phyloP scores from a whole-genome alignment of 2,329 filamentous ascomycete species.

The Sporothrix brasiliensis region DNA sequence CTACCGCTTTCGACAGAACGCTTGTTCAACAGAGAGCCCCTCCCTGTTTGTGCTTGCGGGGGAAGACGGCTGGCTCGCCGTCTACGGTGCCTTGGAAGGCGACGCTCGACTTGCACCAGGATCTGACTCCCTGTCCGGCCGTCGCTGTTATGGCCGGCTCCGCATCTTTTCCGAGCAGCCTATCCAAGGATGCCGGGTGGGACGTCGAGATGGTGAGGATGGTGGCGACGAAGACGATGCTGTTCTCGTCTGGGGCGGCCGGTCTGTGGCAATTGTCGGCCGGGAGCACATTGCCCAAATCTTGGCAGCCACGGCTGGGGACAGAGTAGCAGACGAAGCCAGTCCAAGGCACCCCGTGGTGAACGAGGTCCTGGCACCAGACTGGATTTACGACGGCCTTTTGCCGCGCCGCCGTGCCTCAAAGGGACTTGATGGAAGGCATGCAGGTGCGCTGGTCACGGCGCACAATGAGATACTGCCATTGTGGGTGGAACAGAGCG shows the following conservation, averaged over 20 bases:
- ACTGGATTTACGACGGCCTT: slow-evolving; percentile 77
- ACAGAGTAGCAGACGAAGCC: background rate
- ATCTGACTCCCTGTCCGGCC: no score
- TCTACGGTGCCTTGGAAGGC: slow-evolving; percentile 51
- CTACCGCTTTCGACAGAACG: slow-evolving; percentile 40
- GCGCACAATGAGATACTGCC: slow-evolving; percentile 81
- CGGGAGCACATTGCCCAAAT: slow-evolving; percentile 44
- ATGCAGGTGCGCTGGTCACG: slow-evolving; percentile 67
- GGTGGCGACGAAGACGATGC: slow-evolving; percentile 35
- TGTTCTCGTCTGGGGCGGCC: slow-evolving; percentile 72
- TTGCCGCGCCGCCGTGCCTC: slow-evolving; percentile 45
- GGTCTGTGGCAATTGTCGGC: slow-evolving; percentile 54
- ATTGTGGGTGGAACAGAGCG: slow-evolving; percentile 42
- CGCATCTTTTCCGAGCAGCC: slow-evolving; percentile 67
- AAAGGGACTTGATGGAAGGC: slow-evolving; percentile 35
- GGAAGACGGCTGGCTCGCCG: slow-evolving; percentile 61
- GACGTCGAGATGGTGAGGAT: slow-evolving; percentile 32
- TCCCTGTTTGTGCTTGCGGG: slow-evolving; percentile 52
- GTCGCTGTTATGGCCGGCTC: slow-evolving; percentile 45
- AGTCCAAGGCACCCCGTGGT: slow-evolving; percentile 32
- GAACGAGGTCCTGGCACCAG: slow-evolving; percentile 56
- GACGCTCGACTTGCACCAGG: background rate
- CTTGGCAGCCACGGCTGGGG: slow-evolving; percentile 32
- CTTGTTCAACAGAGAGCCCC: slow-evolving; percentile 29
- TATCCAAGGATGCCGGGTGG: slow-evolving; percentile 71